Conservation (phyloP, 192 early-diverging fungal genomes). For the Backusella mclennaniae region DNA sequence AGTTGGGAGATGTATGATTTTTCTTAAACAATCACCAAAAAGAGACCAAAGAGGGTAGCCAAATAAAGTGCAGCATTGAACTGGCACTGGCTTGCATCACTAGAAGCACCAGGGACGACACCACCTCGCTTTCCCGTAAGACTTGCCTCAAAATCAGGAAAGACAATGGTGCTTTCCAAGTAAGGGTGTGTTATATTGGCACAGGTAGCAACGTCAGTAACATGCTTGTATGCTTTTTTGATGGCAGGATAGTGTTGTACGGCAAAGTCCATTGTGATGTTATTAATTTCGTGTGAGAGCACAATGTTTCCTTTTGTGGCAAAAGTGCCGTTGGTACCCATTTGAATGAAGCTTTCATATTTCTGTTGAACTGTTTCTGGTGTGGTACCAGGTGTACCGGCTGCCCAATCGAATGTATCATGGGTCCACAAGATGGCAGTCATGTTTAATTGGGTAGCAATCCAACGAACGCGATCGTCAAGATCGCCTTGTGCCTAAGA, state of each 20-base stretch:
- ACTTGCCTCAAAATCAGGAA: slow-evolving; percentile 18
- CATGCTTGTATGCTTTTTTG: slow-evolving; percentile 38
- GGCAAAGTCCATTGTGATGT: slow-evolving; percentile 42
- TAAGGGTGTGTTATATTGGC: slow-evolving; percentile 41
- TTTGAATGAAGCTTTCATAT: slow-evolving; percentile 29
- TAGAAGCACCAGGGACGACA: slow-evolving; percentile 14
- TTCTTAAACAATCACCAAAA: slow-evolving; percentile 12
- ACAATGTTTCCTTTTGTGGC: slow-evolving; percentile 36
- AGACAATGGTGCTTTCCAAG: slow-evolving; percentile 24
- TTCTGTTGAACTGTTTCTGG: slow-evolving; percentile 18
- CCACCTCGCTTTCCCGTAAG: slow-evolving; percentile 1
- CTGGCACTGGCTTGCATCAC: background rate
- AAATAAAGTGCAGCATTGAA: slow-evolving; percentile 24
- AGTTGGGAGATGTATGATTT: background rate
- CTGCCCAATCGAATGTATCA: slow-evolving; percentile 36
- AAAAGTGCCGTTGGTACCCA: slow-evolving; percentile 36
- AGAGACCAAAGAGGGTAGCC: slow-evolving; percentile 25
- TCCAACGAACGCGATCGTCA: slow-evolving; percentile 55
- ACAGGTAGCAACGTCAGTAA: slow-evolving; percentile 34
- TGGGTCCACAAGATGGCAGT: slow-evolving; percentile 38
- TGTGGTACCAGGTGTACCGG: slow-evolving; percentile 15
- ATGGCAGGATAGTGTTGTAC: slow-evolving; percentile 40
- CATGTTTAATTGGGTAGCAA: slow-evolving; percentile 46
- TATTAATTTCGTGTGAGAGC: slow-evolving; percentile 43
- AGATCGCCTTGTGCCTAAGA: slow-evolving; percentile 50